Percentiles rank a stretch among this genome's conserved stretches.
These are phyloP conservation scores for Aspergillus olivimuriae DNA, from an alignment of 495 filamentous ascomycete species.

Conservation along the genomic window DNA sequence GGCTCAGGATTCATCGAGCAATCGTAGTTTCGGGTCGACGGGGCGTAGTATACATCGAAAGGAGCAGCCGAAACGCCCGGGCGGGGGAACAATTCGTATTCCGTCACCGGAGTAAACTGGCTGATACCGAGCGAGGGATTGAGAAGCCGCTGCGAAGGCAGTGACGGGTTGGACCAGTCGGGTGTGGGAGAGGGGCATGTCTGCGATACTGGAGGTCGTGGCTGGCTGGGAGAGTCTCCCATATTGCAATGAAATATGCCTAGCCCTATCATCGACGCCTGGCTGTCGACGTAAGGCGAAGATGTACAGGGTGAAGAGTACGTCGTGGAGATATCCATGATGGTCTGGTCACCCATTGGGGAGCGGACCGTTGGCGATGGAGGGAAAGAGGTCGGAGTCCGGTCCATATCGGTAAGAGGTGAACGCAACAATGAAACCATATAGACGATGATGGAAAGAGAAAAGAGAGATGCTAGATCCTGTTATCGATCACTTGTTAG, in stretches of 20 bases:
- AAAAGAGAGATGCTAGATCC: not conserved
- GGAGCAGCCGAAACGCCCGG: conserved; percentile 17
- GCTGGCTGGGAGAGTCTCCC: conserved; percentile 10
- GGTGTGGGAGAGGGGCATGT: conserved; percentile 11
- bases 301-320: conserved; percentile 19
- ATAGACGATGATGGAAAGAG: not conserved
- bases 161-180: conserved; percentile 14
- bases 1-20: conserved; percentile 12
- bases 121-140: conserved; percentile 14
- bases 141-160: conserved; percentile 12
- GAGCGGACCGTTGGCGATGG: conserved; percentile 8
- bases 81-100: conserved; percentile 16
- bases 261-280: conserved; percentile 18
- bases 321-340: conserved; percentile 11
- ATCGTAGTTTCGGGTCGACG: conserved; percentile 19
- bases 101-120: conserved; percentile 12
- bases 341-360: conserved; percentile 2
- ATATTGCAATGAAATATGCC: conserved; percentile 28
- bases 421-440: too few relatives aligned
- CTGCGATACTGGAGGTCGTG: conserved; percentile 8
- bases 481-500: not conserved
- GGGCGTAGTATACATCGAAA: conserved; percentile 20
- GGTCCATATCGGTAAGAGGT: conserved; percentile 11
- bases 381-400: conserved; percentile 7
- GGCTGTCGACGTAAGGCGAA: conserved; percentile 9